Evolutionary conservation across 495 filamentous ascomycete genomes (phyloP).

Genomic region (Trypethelium eluteriae): DNA sequence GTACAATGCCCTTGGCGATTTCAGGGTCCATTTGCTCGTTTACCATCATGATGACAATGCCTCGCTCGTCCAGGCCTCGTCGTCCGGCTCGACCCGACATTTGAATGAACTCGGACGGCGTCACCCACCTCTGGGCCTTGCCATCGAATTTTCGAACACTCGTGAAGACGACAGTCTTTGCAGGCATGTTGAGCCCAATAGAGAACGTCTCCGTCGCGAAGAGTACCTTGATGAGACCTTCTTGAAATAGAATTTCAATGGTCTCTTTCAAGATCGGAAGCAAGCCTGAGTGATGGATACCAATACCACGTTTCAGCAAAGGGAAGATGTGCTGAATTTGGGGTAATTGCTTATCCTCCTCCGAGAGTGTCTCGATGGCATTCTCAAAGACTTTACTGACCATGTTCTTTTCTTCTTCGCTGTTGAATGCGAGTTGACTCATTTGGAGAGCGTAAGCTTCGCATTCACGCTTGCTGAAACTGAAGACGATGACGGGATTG

Average conservation of each 20-base stretch:
- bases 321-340: constrained; percentile 91
- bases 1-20: constrained; percentile 84
- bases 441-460: constrained; percentile 79
- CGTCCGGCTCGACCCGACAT: constrained; percentile 96
- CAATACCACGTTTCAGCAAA: constrained; percentile 81
- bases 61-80: constrained; percentile 92
- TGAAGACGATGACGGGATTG: constrained; percentile 98
- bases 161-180: constrained; percentile 97
- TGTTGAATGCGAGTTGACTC: constrained; percentile 86
- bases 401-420: constrained; percentile 92
- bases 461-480: constrained; percentile 95
- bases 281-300: constrained; percentile 92
- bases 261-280: constrained; percentile 96
- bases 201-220: constrained; percentile 99
- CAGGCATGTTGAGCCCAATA: constrained; percentile 97
- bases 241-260: constrained; percentile 97
- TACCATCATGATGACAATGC: constrained; percentile 99
- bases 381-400: constrained; percentile 88
- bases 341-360: constrained; percentile 77
- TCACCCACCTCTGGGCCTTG: constrained; percentile 70
- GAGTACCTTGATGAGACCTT: constrained; percentile 92
- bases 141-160: constrained; percentile 94
- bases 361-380: constrained; percentile 79
- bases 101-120: constrained; percentile 93
- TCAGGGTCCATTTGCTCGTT: constrained; percentile 94